Evolutionary conservation across 2,329 filamentous ascomycete species (phyloP).

Genomic region (Phialocephala subalpina): DNA sequence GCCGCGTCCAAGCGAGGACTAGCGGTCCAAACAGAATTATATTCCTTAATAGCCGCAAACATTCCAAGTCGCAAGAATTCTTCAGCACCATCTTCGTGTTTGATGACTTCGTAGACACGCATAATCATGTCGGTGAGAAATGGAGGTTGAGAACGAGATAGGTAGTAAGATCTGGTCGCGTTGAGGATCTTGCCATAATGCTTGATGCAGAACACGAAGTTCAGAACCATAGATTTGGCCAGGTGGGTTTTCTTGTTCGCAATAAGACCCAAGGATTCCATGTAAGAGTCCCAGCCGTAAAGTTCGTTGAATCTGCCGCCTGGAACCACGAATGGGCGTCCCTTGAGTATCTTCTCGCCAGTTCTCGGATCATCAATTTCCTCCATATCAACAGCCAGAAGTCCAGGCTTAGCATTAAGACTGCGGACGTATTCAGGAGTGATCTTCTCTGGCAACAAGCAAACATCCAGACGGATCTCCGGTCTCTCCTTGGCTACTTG

Average conservation of each 20-base stretch:
- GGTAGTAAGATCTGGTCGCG: conserved; percentile 94
- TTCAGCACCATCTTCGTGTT: conserved; percentile 66
- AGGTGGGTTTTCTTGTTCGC: conserved; percentile 86
- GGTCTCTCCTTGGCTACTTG: conserved; percentile 80
- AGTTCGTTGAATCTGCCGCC: conserved; percentile 98
- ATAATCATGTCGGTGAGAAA: conserved; percentile 98
- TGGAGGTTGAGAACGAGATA: conserved; percentile 91
- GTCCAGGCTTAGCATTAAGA: conserved; percentile 86
- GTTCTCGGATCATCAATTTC: conserved; percentile 72
- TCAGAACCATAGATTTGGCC: conserved; percentile 92
- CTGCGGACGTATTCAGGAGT: conserved; percentile 83
- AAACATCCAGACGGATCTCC: conserved; percentile 87
- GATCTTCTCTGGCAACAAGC: conserved; percentile 77
- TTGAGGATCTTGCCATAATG: conserved; percentile 99
- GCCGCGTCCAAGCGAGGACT: conserved; percentile 55
- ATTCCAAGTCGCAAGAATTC: conserved; percentile 85
- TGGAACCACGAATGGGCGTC: conserved; percentile 95
- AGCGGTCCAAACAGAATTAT: conserved; percentile 44
- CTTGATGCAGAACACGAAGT: conserved; percentile 98
- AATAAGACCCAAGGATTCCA: conserved; percentile 91
- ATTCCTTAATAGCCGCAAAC: conserved; percentile 89
- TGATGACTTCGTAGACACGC: conserved; percentile 92
- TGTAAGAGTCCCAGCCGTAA: conserved; percentile 99
- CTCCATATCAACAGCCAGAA: conserved; percentile 91
- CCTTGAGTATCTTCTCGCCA: conserved; percentile 74